Evolutionary conservation across 495 filamentous ascomycete genomes (phyloP).

Genomic region (Penicillium cinerascens): DNA sequence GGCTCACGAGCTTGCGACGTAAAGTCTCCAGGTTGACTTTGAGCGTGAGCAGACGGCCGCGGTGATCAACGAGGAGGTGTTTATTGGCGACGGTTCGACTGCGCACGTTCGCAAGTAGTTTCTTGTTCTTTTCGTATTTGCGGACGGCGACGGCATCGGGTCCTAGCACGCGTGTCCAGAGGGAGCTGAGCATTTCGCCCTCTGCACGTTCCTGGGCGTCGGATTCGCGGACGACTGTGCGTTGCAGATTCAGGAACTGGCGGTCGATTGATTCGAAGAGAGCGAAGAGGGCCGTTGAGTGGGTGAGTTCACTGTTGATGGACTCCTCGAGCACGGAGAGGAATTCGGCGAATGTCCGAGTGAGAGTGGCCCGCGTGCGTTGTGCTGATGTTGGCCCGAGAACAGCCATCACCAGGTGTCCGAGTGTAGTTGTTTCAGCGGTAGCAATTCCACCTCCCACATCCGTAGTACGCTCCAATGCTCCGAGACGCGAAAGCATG

Average conservation of each 20-base stretch:
- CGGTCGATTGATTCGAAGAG: slow-evolving; percentile 85
- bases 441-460: slow-evolving; percentile 42
- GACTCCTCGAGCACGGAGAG: slow-evolving; percentile 82
- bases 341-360: slow-evolving; percentile 84
- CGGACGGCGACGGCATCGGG: slow-evolving; percentile 63
- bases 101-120: slow-evolving; percentile 69
- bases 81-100: slow-evolving; percentile 84
- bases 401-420: slow-evolving; percentile 59
- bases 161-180: slow-evolving; percentile 82
- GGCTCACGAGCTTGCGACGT: slow-evolving; percentile 72
- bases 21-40: slow-evolving; percentile 78
- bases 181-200: slow-evolving; percentile 71
- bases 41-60: slow-evolving; percentile 69
- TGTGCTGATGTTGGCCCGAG: slow-evolving; percentile 78
- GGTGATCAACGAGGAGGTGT: slow-evolving; percentile 75
- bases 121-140: slow-evolving; percentile 86
- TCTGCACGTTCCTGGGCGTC: slow-evolving; percentile 75
- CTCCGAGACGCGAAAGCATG: slow-evolving; percentile 61
- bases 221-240: slow-evolving; percentile 79
- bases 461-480: slow-evolving; percentile 53
- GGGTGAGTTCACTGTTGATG: slow-evolving; percentile 75
- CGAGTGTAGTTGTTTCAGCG: slow-evolving; percentile 56
- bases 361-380: slow-evolving; percentile 72
- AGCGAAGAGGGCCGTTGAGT: slow-evolving; percentile 70
- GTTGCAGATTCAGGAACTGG: slow-evolving; percentile 82